Evolutionary conservation across 2,329 filamentous ascomycete species (phyloP).

Genomic region (Venturia pyrina): DNA sequence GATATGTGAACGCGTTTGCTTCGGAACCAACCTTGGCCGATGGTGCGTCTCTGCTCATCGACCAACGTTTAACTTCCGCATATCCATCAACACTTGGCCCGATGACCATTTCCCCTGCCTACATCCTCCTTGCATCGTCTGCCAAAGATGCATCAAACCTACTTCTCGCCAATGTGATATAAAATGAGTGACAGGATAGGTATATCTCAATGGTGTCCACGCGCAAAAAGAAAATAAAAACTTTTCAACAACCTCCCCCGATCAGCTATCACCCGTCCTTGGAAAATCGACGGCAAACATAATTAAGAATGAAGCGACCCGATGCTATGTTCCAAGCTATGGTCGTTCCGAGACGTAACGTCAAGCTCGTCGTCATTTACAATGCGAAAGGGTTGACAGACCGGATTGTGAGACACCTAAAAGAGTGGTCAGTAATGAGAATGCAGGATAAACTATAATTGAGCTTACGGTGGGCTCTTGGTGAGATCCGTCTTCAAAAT

Average conservation of each 20-base stretch:
- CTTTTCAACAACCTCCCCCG: neutral
- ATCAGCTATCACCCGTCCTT: neutral
- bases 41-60: neutral
- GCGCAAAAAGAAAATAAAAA: slow-evolving; percentile 1
- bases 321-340: neutral
- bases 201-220: slow-evolving; percentile 4
- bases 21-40: neutral
- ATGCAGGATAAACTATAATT: slow-evolving; percentile 1
- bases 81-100: neutral
- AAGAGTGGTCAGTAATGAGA: slow-evolving; percentile 27
- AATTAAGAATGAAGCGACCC: neutral
- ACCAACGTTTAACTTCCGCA: neutral
- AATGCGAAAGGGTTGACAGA: slow-evolving; percentile 70
- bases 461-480: slow-evolving; percentile 97
- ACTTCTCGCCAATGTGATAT: slow-evolving; percentile 2
- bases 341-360: neutral
- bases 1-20: neutral
- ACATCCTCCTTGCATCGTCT: neutral
- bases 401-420: slow-evolving; percentile 71
- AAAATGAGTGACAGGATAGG: slow-evolving; percentile 2
- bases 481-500: slow-evolving; percentile 95
- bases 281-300: neutral
- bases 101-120: neutral
- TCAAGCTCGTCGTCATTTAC: slow-evolving; percentile 16
- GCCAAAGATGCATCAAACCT: neutral